Percentiles rank a stretch among this genome's conserved stretches.
phyloP scores from a whole-genome alignment of 2,329 filamentous ascomycete genomes.

The Fusarium udum region DNA sequence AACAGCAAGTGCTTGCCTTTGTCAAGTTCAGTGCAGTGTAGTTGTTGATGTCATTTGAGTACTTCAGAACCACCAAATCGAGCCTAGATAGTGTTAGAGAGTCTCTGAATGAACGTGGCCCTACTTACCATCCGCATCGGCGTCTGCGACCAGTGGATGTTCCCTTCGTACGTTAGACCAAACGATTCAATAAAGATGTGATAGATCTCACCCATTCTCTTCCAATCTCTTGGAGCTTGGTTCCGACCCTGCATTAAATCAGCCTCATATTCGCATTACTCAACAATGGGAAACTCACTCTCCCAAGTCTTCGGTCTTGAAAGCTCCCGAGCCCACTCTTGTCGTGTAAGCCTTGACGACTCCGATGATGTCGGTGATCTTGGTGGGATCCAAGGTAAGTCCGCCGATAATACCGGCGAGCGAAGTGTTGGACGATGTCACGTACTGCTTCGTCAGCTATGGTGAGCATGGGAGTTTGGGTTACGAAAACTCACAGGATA shows the following conservation, averaged over 20 bases:
- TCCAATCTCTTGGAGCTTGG: constrained; percentile 58
- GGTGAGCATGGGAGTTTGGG: constrained; percentile 8
- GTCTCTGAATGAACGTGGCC: fast-evolving
- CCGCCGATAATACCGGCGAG: constrained; percentile 67
- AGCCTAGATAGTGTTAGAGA: neutral
- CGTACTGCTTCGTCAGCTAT: constrained; percentile 45
- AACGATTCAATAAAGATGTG: neutral
- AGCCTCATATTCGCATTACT: neutral
- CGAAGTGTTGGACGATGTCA: constrained; percentile 67
- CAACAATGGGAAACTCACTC: constrained; percentile 42
- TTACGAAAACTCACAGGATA: constrained; percentile 44
- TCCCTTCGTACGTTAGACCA: constrained; percentile 40
- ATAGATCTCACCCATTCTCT: constrained; percentile 53
- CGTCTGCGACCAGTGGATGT: constrained; percentile 67
- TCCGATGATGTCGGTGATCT: constrained; percentile 68
- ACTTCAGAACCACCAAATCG: neutral
- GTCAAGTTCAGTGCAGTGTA: constrained; percentile 71
- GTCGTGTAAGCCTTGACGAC: constrained; percentile 78
- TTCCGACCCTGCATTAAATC: constrained; percentile 46
- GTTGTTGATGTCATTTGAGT: constrained; percentile 62
- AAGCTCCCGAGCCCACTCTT: constrained; percentile 69
- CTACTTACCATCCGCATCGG: constrained; percentile 61
- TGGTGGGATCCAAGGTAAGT: constrained; percentile 67
- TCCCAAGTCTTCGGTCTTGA: constrained; percentile 68
- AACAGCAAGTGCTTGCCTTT: constrained; percentile 48